Conservation (phyloP, 2,329 filamentous ascomycete species). For the Pyricularia sp. region DNA sequence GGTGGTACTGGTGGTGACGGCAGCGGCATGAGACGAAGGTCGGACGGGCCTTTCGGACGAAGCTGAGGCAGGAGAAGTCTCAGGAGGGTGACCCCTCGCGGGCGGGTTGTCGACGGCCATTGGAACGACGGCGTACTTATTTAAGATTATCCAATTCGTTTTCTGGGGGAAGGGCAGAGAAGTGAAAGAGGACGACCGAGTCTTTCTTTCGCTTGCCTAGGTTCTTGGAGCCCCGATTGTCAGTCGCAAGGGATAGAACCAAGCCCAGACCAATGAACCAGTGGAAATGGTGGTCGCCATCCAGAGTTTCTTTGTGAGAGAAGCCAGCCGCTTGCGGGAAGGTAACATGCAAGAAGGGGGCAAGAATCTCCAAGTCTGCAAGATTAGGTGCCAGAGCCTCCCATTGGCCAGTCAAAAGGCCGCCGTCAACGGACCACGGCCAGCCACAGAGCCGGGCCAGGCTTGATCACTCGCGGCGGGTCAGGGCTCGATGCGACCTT, state of each 20-base stretch:
- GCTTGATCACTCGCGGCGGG: not conserved
- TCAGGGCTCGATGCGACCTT: not conserved
- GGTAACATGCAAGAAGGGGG: not conserved
- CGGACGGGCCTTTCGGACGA: not conserved
- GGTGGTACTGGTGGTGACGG: no score
- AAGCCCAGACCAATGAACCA: not conserved
- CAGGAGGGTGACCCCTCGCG: conserved; percentile 1
- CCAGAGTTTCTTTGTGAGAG: not conserved
- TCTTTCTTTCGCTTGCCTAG: not conserved
- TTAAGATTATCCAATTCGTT: not conserved
- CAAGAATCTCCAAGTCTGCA: not conserved
- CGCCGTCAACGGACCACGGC: not conserved
- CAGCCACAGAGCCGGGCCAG: not conserved
- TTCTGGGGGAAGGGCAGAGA: not conserved
- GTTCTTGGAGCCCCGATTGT: not conserved
- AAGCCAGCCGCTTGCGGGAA: not conserved
- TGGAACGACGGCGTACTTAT: not conserved
- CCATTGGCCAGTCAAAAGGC: not conserved
- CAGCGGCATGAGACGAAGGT: not conserved
- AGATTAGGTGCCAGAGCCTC: not conserved
- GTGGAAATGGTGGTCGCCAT: not conserved
- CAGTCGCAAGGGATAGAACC: not conserved
- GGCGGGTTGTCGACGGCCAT: not conserved
- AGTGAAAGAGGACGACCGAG: not conserved
- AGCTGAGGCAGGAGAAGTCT: conserved; percentile 2